Evolutionary conservation across 305 asterid genomes (phyloP).

Genomic region (Vinca major): DNA sequence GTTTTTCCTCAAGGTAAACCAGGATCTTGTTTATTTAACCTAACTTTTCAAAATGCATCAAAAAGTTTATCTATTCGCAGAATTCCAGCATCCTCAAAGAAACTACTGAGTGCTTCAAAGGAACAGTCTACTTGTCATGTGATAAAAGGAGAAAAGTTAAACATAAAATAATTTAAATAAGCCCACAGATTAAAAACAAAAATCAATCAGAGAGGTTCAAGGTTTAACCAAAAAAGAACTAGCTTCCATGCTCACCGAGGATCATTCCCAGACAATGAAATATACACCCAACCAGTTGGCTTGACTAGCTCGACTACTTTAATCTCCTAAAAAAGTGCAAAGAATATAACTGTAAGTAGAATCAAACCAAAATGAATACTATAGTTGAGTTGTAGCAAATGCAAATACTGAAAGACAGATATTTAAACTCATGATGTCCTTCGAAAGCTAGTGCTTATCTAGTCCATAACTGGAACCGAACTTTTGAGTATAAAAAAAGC

Average conservation of each 20-base stretch:
- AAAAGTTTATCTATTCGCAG: not conserved
- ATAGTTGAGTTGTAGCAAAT: not conserved
- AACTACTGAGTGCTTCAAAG: not conserved
- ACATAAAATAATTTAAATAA: not conserved
- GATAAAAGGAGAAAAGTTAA: not conserved
- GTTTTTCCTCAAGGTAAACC: not conserved
- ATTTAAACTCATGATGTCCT: not conserved
- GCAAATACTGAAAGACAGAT: not conserved
- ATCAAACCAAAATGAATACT: not conserved
- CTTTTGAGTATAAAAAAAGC: not conserved
- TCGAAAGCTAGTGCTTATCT: not conserved
- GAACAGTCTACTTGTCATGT: not conserved
- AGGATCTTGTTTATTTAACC: not conserved
- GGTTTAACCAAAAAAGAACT: not conserved
- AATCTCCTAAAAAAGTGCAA: slow-evolving; percentile 42
- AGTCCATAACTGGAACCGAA: not conserved
- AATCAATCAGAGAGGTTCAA: slow-evolving; percentile 1
- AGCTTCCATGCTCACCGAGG: slow-evolving; percentile 44
- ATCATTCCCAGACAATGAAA: slow-evolving; percentile 75
- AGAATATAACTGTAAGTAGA: slow-evolving; percentile 5
- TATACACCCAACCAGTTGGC: slow-evolving; percentile 78
- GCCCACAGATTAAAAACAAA: not conserved
- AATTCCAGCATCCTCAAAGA: not conserved
- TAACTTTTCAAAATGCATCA: not conserved
- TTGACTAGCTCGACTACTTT: slow-evolving; percentile 64